Base-by-base conservation (phyloP, 1,284 basidiomycete species). In the Heterobasidion irregulare region DNA sequence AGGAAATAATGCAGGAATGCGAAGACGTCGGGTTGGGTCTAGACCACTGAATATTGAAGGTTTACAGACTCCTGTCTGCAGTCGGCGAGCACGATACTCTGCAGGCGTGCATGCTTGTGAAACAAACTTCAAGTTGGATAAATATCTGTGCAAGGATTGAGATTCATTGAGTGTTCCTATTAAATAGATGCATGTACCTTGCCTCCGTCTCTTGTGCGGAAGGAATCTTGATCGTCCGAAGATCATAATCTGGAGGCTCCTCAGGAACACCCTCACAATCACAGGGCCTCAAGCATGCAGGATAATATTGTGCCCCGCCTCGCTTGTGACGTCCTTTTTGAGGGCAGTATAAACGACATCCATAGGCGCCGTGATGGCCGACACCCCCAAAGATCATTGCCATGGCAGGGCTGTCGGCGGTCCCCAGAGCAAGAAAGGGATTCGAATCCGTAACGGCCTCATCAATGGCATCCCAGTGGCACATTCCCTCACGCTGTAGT, bases 251-350 rank as follows among this genome's bases (percentile, higher is more conserved):
- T n/a, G 47, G 41, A 58, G 71, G 70, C 53, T 64, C 57, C 58
- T 18, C 19, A 26, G 19, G 19, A 26, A 26, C 19, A 26, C 19
- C 19, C 19, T 50, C 32, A 38, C 61, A 65, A 50, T 62, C 50
- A 33, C 57, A 34, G 8, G 69, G 69, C 32, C 62, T 62, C 0
- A 65, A 53, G 9, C 58, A 61, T 0, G 62, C 69, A 2, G 68
- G 62, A 59, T 65, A 72, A 53, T 73, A 72, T 26, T 67, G 65
- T 10, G 56, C 52, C 18, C 47, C 59, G 5, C 56, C 56, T 2
- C 58, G 58, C 59, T 71, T 71, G 46, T 63, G 70, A 8, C 66
- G 62, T n/a, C 72, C 70, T 56, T 58, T 61, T 38, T 66, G 58
- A 19, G 53, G 44, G 60, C 71, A 74, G 47, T 60, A 62, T 2